Base-by-base conservation (phyloP, 75 land plant genomes). In the Cupressus sempervirens region DNA sequence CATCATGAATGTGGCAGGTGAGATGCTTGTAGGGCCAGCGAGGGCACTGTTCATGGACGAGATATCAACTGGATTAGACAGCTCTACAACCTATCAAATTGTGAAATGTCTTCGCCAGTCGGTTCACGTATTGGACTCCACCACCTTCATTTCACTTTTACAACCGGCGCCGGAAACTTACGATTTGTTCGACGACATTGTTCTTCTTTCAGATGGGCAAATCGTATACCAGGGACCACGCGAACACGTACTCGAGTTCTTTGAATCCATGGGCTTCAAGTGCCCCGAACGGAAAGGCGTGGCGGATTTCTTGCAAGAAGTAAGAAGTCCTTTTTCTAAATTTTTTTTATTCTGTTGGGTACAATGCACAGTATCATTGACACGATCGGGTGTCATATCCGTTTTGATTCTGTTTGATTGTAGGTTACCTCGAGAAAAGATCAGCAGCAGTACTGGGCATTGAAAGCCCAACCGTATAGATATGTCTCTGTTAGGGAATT, bases 341-440 rank as follows among this genome's bases (percentile, higher is more conserved):
- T 38, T 38, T 18, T 5, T 35, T 38, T 38, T 38, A 32, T 79
- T 43, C 45, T 43, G 14, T 79, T 16, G 4, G 18, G 62, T 18
- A 18, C 38, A 26, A 38, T 38, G 10, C 4, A 38, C 34, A 79
- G 81, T 35, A 6, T 38, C 36, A 15, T 8, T 79, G 81, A 79
- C 26, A 38, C 15, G 62, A 68, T 68, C 34, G 32, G 2, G 3
- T 68, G 73, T 26, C 73, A 26, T n/a, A 68, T 56, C 41, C 30
- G 43, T n/a, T 35, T 32, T 40, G 41, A 35, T 36, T 77, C 43
- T 7, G 43, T 53, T 79, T 53, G 40, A 18, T 62, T 88, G 74
- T 88, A 93, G 94, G 92, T 97, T n/a, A 96, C 99, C 3, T 97
- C 98, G 29, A 92, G 54, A 87, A 96, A 96, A 82, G 98, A 97